These are phyloP conservation scores for Paratrypanosoma confusum DNA, from an alignment of 208 protist species.

Conservation along the genomic window DNA sequence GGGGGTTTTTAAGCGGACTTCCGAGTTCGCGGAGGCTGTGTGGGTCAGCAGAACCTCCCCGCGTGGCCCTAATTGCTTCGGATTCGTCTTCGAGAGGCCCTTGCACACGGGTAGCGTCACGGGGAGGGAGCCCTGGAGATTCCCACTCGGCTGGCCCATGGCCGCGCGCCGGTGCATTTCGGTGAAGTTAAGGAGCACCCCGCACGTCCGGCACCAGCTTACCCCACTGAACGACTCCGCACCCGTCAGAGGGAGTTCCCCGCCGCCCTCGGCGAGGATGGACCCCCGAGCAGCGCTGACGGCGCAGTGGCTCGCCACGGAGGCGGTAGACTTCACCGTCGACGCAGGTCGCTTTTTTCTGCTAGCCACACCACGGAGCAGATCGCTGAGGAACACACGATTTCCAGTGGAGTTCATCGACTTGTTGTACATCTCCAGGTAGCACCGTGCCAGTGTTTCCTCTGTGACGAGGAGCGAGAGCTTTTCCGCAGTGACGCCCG, in stretches of 20 bases:
- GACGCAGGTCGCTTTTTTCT: not conserved
- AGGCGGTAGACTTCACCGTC: not conserved
- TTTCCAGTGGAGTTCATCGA: conserved; percentile 21
- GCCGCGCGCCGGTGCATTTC: conserved; percentile 19
- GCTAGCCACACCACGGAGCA: conserved; percentile 51
- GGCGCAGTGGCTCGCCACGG: not conserved
- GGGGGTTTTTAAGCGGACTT: conserved; percentile 8
- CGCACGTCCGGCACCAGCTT: conserved; percentile 60
- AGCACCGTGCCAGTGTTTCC: conserved; percentile 25
- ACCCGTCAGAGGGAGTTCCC: not conserved
- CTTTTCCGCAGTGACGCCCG: conserved; percentile 32
- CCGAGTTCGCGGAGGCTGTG: conserved; percentile 16
- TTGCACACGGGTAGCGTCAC: not conserved
- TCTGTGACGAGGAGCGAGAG: conserved; percentile 36
- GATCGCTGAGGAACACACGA: conserved; percentile 39
- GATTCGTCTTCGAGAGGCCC: conserved; percentile 2
- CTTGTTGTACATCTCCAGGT: conserved; percentile 35
- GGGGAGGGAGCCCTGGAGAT: conserved; percentile 10
- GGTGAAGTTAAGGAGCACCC: conserved; percentile 30
- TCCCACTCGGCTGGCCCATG: conserved; percentile 5
- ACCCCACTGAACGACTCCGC: conserved; percentile 13
- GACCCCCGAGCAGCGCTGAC: not conserved
- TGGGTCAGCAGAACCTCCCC: conserved; percentile 52
- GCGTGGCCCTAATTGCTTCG: conserved; percentile 49
- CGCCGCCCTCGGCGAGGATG: not conserved